Evolutionary conservation across 768 basidiomycete species (phyloP), one percentile per base, ranked within the genome.

Genomic region (Hirschioporus abietinus): DNA sequence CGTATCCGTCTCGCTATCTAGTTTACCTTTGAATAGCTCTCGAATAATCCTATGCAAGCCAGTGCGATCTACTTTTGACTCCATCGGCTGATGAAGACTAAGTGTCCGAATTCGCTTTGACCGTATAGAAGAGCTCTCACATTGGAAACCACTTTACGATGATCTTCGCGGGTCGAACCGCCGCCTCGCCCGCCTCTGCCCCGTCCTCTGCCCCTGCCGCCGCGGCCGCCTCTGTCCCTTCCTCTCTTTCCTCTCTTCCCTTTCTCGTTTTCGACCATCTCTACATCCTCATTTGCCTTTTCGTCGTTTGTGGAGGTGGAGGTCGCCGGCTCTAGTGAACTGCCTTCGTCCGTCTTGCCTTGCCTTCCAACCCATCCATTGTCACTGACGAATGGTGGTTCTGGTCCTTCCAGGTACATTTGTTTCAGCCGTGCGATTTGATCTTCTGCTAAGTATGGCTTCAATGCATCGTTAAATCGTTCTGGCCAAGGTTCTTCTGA

Each of bases 11-110:
- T 93, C 90, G 30, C 88, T 92, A 64, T 96, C 91, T 64, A 99
- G 83, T 71, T 91, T 92, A 30, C 94, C 93, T 2, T 75, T 80
- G 75, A 99, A 98, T 20, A 92, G 75, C 69, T 89, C 86, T 66
- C 97, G 86, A 63, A 99, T 81, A 17, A 81, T 78, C 76, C 91
- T 83, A 75, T 99, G 97, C 68, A 98, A 83, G 1, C 86, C 85
- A 1, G 93, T 93, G 27, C 97, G 86, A 6, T 84, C 86, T 36
- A 85, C 83, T 77, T 99, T 99, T 7, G 88, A 89, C 25, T 81
- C 74, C 61, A 99, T 96, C 10, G 92, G 89, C 95, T 97, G 75
- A 8, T 36, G 61, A 24, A 9, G 2, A 61, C 1, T 25, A 2
- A 61, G 30, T 26, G 30, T 61, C 20, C 2, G 4, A 18, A 61